These are phyloP conservation scores for Oryza brachyantha DNA, from an alignment of 176 grass and related monocot species.

Conservation along the genomic window DNA sequence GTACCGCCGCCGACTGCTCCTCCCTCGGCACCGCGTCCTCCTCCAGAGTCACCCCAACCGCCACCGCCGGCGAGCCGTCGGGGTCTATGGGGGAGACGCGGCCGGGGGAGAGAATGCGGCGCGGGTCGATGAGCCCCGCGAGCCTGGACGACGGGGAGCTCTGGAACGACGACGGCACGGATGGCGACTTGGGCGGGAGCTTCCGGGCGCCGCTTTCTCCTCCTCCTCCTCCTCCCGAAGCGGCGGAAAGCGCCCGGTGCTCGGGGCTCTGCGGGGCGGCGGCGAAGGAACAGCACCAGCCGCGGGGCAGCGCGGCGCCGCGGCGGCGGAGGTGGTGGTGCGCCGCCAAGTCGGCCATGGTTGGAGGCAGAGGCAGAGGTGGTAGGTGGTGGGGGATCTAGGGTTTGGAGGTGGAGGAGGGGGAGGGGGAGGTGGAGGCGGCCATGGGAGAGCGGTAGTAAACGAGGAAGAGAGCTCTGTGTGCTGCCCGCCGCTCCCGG, in stretches of 20 bases:
- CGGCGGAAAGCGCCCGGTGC: slow-evolving; percentile 21
- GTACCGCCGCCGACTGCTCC: neutral
- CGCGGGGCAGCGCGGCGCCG: slow-evolving; percentile 28
- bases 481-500: neutral
- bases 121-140: slow-evolving; percentile 68
- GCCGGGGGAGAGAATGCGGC: slow-evolving; percentile 88
- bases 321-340: slow-evolving; percentile 30
- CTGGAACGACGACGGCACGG: slow-evolving; percentile 46
- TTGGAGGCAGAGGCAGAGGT: neutral
- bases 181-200: slow-evolving; percentile 54
- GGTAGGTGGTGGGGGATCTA: slow-evolving; percentile 4
- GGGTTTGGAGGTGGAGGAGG: slow-evolving; percentile 3
- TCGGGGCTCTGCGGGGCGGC: slow-evolving; percentile 53
- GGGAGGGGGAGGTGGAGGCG: neutral
- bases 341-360: slow-evolving; percentile 42
- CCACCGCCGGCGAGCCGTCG: slow-evolving; percentile 31
- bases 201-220: neutral
- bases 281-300: slow-evolving; percentile 77
- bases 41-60: neutral
- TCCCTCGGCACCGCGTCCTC: neutral
- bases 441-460: slow-evolving; percentile 36
- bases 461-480: too few relatives aligned
- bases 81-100: slow-evolving; percentile 89
- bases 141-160: slow-evolving; percentile 68
- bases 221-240: neutral